Evolutionary conservation across 345 rosid genomes (phyloP).

Genomic region (Ceriops decandra): DNA sequence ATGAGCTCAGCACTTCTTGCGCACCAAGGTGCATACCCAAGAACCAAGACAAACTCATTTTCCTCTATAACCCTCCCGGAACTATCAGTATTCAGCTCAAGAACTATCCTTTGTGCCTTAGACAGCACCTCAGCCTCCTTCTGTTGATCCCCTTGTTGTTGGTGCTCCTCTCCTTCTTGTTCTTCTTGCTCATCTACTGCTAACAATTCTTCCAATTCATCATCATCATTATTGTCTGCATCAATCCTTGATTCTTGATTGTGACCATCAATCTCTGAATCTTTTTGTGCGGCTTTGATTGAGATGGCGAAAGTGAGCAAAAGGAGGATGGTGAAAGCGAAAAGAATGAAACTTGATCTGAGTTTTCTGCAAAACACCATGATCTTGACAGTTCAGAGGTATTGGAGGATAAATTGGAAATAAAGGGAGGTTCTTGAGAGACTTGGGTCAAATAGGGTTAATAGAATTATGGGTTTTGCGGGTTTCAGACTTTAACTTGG

Average conservation of each 20-base stretch:
- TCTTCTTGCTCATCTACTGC: constrained; percentile 61
- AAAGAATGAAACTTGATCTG: constrained; percentile 43
- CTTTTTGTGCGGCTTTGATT: constrained; percentile 28
- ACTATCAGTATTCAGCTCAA: constrained; percentile 63
- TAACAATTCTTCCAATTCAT: constrained; percentile 55
- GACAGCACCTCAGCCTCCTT: constrained; percentile 71
- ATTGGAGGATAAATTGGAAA: constrained; percentile 4
- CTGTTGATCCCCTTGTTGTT: constrained; percentile 26
- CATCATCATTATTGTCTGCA: constrained; percentile 23
- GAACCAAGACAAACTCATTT: constrained; percentile 62
- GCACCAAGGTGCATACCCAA: constrained; percentile 93
- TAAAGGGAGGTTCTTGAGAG: neutral
- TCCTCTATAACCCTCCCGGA: constrained; percentile 40
- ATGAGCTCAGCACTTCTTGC: constrained; percentile 83
- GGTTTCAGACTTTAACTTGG: neutral
- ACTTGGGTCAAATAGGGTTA: neutral
- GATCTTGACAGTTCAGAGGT: neutral
- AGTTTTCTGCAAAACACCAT: constrained; percentile 34
- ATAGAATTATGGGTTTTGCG: neutral
- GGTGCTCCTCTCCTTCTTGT: constrained; percentile 21
- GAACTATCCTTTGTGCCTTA: constrained; percentile 71
- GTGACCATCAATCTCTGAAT: neutral
- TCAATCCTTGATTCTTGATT: constrained; percentile 6
- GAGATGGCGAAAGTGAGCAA: constrained; percentile 33
- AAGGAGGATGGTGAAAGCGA: constrained; percentile 34